Evolutionary conservation across 768 basidiomycete species (phyloP).

Genomic region (Crucibulum laeve): DNA sequence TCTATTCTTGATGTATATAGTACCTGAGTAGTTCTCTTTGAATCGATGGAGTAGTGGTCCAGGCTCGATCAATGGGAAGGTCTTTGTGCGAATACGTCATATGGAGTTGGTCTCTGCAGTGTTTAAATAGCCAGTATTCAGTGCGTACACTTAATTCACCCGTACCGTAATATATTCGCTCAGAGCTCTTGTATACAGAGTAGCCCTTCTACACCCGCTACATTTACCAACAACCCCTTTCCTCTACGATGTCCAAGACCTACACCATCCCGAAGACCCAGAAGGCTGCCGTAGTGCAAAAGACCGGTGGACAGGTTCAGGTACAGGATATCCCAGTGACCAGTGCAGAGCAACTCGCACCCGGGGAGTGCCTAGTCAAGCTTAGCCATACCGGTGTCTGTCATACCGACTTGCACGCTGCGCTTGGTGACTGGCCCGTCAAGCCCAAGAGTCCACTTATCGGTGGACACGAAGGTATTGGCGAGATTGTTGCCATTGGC

Average conservation of each 20-base stretch:
- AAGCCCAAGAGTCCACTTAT: slow-evolving; percentile 61
- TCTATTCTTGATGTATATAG: too few relatives aligned
- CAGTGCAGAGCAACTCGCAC: slow-evolving; percentile 48
- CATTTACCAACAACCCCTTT: neutral
- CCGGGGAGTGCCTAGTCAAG: slow-evolving; percentile 74
- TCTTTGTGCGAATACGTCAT: too few relatives aligned
- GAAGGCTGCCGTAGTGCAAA: slow-evolving; percentile 36
- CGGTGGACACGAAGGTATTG: slow-evolving; percentile 85
- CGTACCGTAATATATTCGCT: too few relatives aligned
- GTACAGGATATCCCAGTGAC: slow-evolving; percentile 52
- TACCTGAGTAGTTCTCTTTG: too few relatives aligned
- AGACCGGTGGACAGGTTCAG: slow-evolving; percentile 26
- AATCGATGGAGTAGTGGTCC: too few relatives aligned
- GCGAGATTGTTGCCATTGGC: slow-evolving; percentile 76
- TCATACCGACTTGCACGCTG: slow-evolving; percentile 80
- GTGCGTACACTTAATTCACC: too few relatives aligned
- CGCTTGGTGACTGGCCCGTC: slow-evolving; percentile 77
- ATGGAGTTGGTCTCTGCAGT: too few relatives aligned
- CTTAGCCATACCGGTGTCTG: slow-evolving; percentile 80
- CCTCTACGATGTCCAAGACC: slow-evolving; percentile 3
- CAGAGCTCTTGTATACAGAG: too few relatives aligned
- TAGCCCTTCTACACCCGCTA: neutral
- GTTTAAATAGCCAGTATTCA: too few relatives aligned
- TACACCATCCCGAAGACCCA: slow-evolving; percentile 32
- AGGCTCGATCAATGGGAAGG: too few relatives aligned